Conservation (phyloP, 768 basidiomycete genomes). For the Myochromella boudieri region DNA sequence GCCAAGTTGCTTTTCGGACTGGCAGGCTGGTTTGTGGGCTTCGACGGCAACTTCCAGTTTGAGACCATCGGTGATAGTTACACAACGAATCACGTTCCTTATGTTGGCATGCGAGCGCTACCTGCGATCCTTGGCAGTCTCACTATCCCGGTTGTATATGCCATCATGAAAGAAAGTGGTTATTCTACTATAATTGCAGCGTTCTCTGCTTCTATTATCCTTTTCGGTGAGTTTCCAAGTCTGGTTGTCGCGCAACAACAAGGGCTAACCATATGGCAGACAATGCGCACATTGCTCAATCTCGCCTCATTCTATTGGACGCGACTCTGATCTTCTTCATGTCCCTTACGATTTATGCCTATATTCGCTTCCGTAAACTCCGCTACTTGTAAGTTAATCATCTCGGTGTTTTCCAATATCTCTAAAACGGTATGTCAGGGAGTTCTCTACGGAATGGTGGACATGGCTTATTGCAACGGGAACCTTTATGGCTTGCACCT, state of each 20-base stretch:
- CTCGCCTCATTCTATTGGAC: constrained; percentile 95
- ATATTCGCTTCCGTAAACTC: constrained; percentile 91
- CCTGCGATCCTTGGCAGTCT: constrained; percentile 90
- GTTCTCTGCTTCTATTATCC: constrained; percentile 82
- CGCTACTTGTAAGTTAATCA: constrained; percentile 71
- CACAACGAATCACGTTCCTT: constrained; percentile 83
- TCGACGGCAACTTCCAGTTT: constrained; percentile 92
- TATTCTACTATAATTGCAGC: constrained; percentile 90
- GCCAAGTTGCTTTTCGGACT: constrained; percentile 94
- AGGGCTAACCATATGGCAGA: constrained; percentile 51
- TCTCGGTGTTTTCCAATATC: constrained; percentile 3
- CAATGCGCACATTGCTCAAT: constrained; percentile 94
- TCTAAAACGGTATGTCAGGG: constrained; percentile 41
- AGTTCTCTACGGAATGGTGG: constrained; percentile 93
- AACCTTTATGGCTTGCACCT: constrained; percentile 91
- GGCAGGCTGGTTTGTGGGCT: constrained; percentile 95
- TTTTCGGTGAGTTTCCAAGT: constrained; percentile 70
- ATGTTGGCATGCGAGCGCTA: constrained; percentile 88
- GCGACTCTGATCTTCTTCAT: constrained; percentile 95
- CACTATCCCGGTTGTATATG: constrained; percentile 89
- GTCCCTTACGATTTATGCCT: constrained; percentile 88
- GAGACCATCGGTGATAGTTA: constrained; percentile 96
- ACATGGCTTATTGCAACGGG: constrained; percentile 90
- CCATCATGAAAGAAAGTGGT: constrained; percentile 97
- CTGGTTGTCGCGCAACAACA: not conserved